Evolutionary conservation across 176 grass and related monocot species (phyloP).

Genomic region (Eleusine coracana): DNA sequence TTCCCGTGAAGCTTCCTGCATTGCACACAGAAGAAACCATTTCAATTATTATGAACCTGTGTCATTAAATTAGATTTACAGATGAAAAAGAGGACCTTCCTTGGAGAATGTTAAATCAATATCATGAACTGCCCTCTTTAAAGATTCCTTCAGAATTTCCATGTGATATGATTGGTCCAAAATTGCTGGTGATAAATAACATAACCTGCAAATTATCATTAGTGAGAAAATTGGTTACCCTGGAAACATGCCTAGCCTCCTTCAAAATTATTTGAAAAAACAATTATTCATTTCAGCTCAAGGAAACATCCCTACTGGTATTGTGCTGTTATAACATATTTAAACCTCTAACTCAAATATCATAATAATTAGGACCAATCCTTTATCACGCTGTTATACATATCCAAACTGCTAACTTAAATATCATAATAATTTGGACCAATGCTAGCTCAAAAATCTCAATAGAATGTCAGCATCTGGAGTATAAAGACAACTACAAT

Average conservation of each 20-base stretch:
- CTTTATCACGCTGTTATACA: neutral
- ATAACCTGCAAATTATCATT: slow-evolving; percentile 57
- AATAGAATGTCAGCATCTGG: slow-evolving; percentile 3
- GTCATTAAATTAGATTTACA: slow-evolving; percentile 7
- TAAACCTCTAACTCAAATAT: neutral
- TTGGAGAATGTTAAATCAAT: slow-evolving; percentile 95
- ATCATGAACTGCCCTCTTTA: slow-evolving; percentile 81
- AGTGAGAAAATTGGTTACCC: slow-evolving; percentile 6
- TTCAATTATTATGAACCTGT: neutral
- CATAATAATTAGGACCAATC: neutral
- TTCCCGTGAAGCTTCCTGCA: slow-evolving; percentile 83
- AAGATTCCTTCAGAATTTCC: slow-evolving; percentile 91
- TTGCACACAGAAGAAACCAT: slow-evolving; percentile 33
- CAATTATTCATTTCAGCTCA: slow-evolving; percentile 19
- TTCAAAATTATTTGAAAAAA: neutral
- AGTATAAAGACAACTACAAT: slow-evolving; percentile 21
- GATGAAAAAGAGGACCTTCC: slow-evolving; percentile 53
- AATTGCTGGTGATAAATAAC: slow-evolving; percentile 52
- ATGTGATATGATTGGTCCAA: slow-evolving; percentile 74
- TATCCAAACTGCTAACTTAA: neutral
- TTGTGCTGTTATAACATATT: neutral
- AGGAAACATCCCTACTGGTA: neutral
- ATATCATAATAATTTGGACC: neutral
- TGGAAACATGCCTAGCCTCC: neutral
- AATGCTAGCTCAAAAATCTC: neutral